Conservation (phyloP, 805 yeast genomes). For the Suhomyces sp. region DNA sequence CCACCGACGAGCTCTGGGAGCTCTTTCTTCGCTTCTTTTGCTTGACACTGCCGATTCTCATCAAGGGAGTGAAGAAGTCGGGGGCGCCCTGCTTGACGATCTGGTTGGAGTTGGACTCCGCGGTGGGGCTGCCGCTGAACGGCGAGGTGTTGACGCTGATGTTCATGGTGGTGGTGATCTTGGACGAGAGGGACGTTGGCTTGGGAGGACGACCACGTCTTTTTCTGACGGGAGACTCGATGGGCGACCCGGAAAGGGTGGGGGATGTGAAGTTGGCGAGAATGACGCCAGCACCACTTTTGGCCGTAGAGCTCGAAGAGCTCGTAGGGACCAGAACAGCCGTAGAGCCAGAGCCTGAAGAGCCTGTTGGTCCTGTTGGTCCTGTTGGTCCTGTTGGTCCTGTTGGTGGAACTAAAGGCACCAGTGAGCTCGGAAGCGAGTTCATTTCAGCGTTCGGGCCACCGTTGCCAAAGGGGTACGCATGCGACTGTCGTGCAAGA, state of each 20-base stretch:
- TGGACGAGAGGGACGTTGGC: slow-evolving; percentile 34
- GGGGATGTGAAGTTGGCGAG: background rate
- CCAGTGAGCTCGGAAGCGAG: too few species aligned
- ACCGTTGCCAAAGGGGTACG: too few species aligned
- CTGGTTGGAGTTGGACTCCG: slow-evolving; percentile 39
- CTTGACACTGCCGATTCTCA: slow-evolving; percentile 39
- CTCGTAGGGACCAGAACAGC: background rate
- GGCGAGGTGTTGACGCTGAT: slow-evolving; percentile 42
- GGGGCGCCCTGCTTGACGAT: slow-evolving; percentile 42
- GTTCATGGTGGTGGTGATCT: slow-evolving; percentile 41
- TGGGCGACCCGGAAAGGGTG: slow-evolving; percentile 1
- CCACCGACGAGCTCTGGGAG: slow-evolving; percentile 5
- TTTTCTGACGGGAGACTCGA: slow-evolving; percentile 29
- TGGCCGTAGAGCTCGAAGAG: background rate
- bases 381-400: too few species aligned
- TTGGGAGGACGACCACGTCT: slow-evolving; percentile 50
- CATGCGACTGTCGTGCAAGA: too few species aligned
- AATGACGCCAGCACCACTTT: too few species aligned
- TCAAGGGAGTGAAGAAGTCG: slow-evolving; percentile 42
- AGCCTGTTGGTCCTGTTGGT: background rate
- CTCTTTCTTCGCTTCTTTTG: slow-evolving; percentile 12
- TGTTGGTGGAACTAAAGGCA: too few species aligned
- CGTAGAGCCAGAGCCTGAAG: background rate
- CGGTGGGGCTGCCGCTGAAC: slow-evolving; percentile 33
- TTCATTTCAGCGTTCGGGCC: too few species aligned